Base-by-base conservation (phyloP, 2,329 filamentous ascomycete genomes). In the Nigrograna mackinnonii region DNA sequence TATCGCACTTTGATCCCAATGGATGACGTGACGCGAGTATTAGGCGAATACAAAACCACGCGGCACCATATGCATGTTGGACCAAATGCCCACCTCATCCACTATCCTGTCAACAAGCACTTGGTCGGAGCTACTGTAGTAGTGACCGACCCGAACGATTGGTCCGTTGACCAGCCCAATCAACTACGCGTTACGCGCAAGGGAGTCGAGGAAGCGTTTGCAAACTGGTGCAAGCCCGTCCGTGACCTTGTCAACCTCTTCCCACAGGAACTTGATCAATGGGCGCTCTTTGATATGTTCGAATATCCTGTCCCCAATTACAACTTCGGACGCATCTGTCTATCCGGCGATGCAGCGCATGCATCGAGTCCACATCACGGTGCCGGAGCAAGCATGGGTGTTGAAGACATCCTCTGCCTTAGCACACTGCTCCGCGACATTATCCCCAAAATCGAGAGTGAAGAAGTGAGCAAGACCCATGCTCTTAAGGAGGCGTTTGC, bases 1-100 rank as follows among this genome's bases (percentile, higher is more conserved):
- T 87, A 84, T 62, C 74, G 84, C 5, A 79, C 78, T 0, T 62
- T 87, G 2, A 71, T 86, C 2, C 79, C 83, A 0, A 86, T 86
- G 74, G 61, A 56, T 21, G 59, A 49, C 22, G 71, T 70, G 2
- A 50, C 57, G 22, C 50, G 49, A 19, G 57, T 69, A 14, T 57
- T 71, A 44, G 53, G 50, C 14, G 19, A 35, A 35, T 18, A 54
- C 4, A 43, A 49, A 7, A 45, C 47, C 1, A 37, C 43, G 7
- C 44, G 40, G 28, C 44, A 41, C 3, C 46, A 47, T 12, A 37
- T 43, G 22, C 52, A 43, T 26, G 28, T 49, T 13, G 53, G 49
- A 11, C 37, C 37, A 13, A 18, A 32, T 22, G 37, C 22, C 22
- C n/a, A 18, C 24, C 9, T 28, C 24, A 28, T 28, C 24, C 9